Evolutionary conservation across 2,329 filamentous ascomycete species (phyloP).

Genomic region (Apiospora rasikravindrae): DNA sequence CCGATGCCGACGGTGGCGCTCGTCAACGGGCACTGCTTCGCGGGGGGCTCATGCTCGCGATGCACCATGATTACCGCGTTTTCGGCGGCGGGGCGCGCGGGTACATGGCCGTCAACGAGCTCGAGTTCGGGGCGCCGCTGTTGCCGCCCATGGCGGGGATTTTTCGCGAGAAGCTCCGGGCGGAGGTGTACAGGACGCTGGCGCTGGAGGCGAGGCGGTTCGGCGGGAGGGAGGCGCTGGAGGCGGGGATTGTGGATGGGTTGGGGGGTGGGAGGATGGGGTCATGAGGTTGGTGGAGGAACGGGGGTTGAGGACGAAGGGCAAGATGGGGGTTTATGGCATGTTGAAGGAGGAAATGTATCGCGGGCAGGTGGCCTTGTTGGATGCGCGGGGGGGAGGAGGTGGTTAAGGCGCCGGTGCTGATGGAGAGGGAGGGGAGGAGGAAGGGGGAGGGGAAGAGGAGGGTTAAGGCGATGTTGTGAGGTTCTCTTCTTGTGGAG

Average conservation of each 20-base stretch:
- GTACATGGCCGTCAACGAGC: constrained; percentile 81
- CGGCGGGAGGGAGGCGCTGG: constrained; percentile 65
- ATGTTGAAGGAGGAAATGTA: constrained; percentile 79
- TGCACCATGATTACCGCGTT: constrained; percentile 84
- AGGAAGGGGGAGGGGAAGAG: constrained; percentile 52
- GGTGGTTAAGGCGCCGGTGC: constrained; percentile 35
- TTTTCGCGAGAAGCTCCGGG: constrained; percentile 71
- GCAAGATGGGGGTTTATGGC: constrained; percentile 70
- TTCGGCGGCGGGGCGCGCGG: constrained; percentile 69
- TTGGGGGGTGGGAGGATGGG: constrained; percentile 33
- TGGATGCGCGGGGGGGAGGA: constrained; percentile 49
- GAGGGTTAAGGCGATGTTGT: constrained; percentile 45
- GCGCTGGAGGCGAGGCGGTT: constrained; percentile 78
- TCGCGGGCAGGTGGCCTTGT: constrained; percentile 63
- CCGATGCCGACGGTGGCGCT: constrained; percentile 85
- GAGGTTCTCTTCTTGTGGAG: neutral
- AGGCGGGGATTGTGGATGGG: constrained; percentile 70
- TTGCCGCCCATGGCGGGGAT: constrained; percentile 75
- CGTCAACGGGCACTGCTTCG: constrained; percentile 81
- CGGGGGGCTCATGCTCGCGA: constrained; percentile 82
- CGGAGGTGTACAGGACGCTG: constrained; percentile 63
- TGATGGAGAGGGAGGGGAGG: constrained; percentile 55
- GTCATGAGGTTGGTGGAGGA: constrained; percentile 64
- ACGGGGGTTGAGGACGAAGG: constrained; percentile 64
- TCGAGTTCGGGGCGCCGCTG: constrained; percentile 79